phyloP scores from a whole-genome alignment of 1,139 yeast species.

The Spencermartinsiella ligniputridi region DNA sequence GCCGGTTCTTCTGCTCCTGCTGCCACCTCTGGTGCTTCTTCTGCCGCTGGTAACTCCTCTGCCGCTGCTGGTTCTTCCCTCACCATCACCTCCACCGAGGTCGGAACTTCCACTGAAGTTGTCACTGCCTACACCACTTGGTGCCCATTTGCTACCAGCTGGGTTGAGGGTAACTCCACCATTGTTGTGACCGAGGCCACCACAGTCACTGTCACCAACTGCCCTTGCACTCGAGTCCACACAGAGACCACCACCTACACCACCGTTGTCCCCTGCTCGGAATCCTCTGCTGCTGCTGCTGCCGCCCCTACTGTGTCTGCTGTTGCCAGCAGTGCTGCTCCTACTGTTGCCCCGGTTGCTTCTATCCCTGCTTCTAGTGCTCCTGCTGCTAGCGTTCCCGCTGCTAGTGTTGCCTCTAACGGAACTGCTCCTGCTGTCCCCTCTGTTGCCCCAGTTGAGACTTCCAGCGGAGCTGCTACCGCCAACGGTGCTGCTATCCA shows the following conservation, averaged over 20 bases:
- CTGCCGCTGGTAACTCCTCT: slow-evolving; percentile 1
- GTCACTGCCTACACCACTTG: slow-evolving; percentile 39
- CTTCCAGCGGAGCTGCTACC: not conserved
- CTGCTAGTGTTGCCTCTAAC: too few species aligned
- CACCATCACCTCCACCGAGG: slow-evolving; percentile 22
- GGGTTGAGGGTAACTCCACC: slow-evolving; percentile 36
- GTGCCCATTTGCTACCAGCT: slow-evolving; percentile 42
- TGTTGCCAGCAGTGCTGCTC: slow-evolving; percentile 12
- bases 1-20: slow-evolving; percentile 15
- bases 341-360: slow-evolving; percentile 24
- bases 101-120: slow-evolving; percentile 31
- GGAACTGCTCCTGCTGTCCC: slow-evolving; percentile 13
- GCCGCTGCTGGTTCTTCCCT: not conserved
- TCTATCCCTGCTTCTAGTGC: slow-evolving; percentile 9
- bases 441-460: not conserved
- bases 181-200: slow-evolving; percentile 40
- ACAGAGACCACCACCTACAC: slow-evolving; percentile 40
- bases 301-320: slow-evolving; percentile 12
- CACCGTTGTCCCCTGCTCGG: slow-evolving; percentile 37
- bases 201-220: slow-evolving; percentile 41
- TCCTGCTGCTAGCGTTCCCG: too few species aligned
- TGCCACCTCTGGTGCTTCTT: slow-evolving; percentile 14
- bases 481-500: not conserved
- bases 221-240: slow-evolving; percentile 55
- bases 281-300: not conserved